Base-by-base conservation (phyloP, 352 stramenopile species). In the Phytopythium litorale region DNA sequence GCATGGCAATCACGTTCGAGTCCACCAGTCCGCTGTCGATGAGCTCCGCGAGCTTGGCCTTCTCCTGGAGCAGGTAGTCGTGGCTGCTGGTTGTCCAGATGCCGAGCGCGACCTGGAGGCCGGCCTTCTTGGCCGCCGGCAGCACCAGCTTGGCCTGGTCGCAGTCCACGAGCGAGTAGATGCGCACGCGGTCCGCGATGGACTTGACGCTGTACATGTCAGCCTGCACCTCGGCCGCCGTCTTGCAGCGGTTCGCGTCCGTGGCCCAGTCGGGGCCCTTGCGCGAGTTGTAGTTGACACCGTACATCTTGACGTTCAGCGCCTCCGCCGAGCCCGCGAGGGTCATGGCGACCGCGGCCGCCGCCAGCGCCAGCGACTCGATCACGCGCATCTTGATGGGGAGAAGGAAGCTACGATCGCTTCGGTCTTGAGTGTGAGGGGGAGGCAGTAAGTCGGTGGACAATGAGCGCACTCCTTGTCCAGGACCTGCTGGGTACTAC, bases 211-310 rank as follows among this genome's bases (percentile, higher is more conserved):
- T 61, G 23, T 71, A 57, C 72, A 93, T 85, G 70, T 93, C 84
- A 21, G 67, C 62, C 33, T 72, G 58, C 46, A 93, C 70, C 50
- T 87, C 66, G 5, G 64, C 49, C 30, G 51, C 51, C 2, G 63
- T 64, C 66, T 90, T 91, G 68, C 84, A 93, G 28, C 66, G 68
- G 35, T 71, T 18, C 19, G 56, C 68, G 13, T 70, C 48, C 6
- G 75, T 7, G 0, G 63, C 65, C 77, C 77, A 90, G 52, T 90
- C 80, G 4, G 73, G 67, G 0, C 68, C 78, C 56, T 79, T 87
- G 48, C 81, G 79, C 19, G 78, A 70, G 71, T 87, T 89, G 71
- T 91, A 92, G 73, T 92, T 91, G 61, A 90, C 66, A n/a, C 84
- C 81, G 32, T 79, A 75, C 58, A 92, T 70, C 37, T 72, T 78